Evolutionary conservation across 768 basidiomycete species (phyloP), one percentile per base, ranked within the genome.

Genomic region (Sporobolomyces phaffii): DNA sequence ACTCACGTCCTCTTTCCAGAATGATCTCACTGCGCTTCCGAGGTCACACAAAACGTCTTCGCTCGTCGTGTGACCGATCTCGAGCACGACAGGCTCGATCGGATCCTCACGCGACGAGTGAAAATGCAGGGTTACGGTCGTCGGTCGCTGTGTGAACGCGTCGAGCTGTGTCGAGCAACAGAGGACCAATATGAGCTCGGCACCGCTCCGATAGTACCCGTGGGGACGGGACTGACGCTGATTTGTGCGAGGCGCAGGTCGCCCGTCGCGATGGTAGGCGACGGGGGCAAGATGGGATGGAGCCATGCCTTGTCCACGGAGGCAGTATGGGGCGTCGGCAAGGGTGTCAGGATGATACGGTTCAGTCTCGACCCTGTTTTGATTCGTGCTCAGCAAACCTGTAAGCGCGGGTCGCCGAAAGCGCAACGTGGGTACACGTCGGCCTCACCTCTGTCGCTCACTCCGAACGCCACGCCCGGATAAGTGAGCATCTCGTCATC

Each of bases 41-140:
- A 80, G 73, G 29, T 78, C 76, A 44, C 77, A 73, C 15, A 77
- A 67, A 9, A 80, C 51, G 56, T 79, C 78, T 51, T 79, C 78
- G n/a, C 70, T 53, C 3, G 76, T 77, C 26, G 78, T 79, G 26
- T 72, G 34, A n/a, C 75, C 73, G 2, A 80, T 53, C 7, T 48
- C 18, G 15, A 80, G 72, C 4, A 69, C 62, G 40, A 77, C 38
- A 1, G 68, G 61, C 7, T 70, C 60, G 6, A 61, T 11, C 22
- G 65, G 9, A 5, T 45, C 38, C 48, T 26, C 34, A 10, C n/a
- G 5, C 56, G 34, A 38, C 47, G 48, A 29, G 64, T 69, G 47
- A 58, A 75, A 72, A 22, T 63, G 51, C 5, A 77, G 58, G 8
- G 14, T 5, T 29, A 56, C 47, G 17, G 33, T 20, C 0, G 38